A percentile compares a stretch with the other conserved stretches of the same genome.
Conservation (phyloP, 208 protist species). For the Leishmania guyanensis region DNA sequence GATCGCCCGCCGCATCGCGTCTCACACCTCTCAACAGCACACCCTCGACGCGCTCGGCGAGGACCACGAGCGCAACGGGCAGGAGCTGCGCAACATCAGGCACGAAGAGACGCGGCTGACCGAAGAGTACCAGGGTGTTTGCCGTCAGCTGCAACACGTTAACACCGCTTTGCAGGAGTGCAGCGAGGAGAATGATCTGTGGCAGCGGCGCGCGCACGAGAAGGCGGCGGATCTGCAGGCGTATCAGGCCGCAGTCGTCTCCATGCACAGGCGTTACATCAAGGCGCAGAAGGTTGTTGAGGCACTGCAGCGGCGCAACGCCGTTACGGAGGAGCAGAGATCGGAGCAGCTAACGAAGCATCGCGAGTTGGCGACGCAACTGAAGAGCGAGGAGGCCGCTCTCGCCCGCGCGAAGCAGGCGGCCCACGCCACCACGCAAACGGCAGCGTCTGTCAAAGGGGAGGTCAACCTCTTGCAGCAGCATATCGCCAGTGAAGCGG, state of each 20-base stretch:
- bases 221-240: conserved; percentile 60
- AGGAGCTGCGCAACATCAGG: conserved; percentile 41
- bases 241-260: conserved; percentile 58
- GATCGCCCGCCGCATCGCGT: conserved; percentile 44
- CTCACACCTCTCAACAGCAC: conserved; percentile 39
- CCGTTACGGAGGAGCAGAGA: conserved; percentile 57
- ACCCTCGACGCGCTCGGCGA: conserved; percentile 63
- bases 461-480: conserved; percentile 85
- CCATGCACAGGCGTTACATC: conserved; percentile 44
- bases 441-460: conserved; percentile 37
- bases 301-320: conserved; percentile 71
- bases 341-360: conserved; percentile 54
- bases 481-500: conserved; percentile 53
- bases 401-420: conserved; percentile 36
- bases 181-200: conserved; percentile 83
- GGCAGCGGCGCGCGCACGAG: conserved; percentile 67
- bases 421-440: conserved; percentile 49
- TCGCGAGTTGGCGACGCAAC: conserved; percentile 43
- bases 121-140: conserved; percentile 86
- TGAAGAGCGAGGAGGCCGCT: conserved; percentile 58
- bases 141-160: conserved; percentile 75
- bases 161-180: conserved; percentile 88
- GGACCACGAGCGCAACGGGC: conserved; percentile 50
- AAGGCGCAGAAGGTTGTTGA: conserved; percentile 69
- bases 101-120: conserved; percentile 56